phyloP scores from a whole-genome alignment of 495 filamentous ascomycete genomes.

The Peziza echinospora region DNA sequence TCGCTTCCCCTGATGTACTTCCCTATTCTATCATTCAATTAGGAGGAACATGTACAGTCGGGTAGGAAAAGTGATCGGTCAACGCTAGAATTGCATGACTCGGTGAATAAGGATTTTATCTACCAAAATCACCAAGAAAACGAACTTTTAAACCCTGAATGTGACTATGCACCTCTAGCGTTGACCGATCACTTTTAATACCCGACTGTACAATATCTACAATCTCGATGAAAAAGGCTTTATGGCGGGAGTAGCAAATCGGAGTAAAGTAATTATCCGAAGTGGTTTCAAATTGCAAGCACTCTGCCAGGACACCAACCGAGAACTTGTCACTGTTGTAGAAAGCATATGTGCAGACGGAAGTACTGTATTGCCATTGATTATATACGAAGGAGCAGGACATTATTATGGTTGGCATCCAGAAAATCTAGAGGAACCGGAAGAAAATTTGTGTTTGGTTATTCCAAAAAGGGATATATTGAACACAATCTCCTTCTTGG shows the following conservation, averaged over 20 bases:
- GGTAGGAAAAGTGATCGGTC: too few species aligned
- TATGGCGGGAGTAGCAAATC: constrained; percentile 3
- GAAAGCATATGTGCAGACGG: constrained; percentile 1
- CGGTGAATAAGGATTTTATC: too few species aligned
- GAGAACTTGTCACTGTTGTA: constrained; percentile 4
- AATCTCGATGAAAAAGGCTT: constrained; percentile 7
- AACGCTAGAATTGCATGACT: too few species aligned
- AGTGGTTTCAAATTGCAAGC: background rate
- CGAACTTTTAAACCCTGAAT: too few species aligned
- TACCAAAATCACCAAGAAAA: too few species aligned
- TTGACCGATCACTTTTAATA: too few species aligned
- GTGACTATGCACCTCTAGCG: too few species aligned
- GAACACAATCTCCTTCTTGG: background rate
- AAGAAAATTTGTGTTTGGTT: background rate
- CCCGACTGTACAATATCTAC: constrained; percentile 2
- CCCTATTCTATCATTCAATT: too few species aligned
- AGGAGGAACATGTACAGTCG: too few species aligned
- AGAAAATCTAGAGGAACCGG: background rate
- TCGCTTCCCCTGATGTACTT: too few species aligned
- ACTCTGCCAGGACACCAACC: background rate
- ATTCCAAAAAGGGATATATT: background rate
- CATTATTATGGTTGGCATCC: background rate
- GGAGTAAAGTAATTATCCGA: constrained; percentile 2
- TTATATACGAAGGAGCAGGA: background rate
- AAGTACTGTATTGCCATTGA: background rate